A percentile compares a stretch with the other conserved stretches of the same genome.
Conservation (phyloP, 2,329 filamentous ascomycete genomes). For the Macroventuria anomochaeta region DNA sequence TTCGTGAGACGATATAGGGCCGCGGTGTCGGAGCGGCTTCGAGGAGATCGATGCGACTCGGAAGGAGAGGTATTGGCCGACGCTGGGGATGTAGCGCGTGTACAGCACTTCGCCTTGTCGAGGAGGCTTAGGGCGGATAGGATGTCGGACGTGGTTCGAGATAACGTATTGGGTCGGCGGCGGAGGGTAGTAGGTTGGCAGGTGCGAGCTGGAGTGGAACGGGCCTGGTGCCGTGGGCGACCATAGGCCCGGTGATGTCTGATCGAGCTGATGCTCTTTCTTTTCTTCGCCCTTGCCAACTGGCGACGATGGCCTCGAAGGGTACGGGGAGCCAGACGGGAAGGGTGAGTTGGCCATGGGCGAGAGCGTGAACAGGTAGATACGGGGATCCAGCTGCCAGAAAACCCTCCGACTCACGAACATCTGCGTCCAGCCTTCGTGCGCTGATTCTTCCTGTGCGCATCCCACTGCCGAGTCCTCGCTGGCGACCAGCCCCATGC, state of each 20-base stretch:
- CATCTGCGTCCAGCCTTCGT: constrained; percentile 76
- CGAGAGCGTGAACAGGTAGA: constrained; percentile 86
- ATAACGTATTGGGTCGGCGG: constrained; percentile 80
- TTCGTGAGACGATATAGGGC: constrained; percentile 54
- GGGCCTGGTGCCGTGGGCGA: constrained; percentile 63
- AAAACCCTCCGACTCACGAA: constrained; percentile 82
- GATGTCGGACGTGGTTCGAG: constrained; percentile 81
- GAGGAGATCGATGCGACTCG: constrained; percentile 77
- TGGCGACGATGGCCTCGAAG: constrained; percentile 60
- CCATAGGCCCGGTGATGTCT: constrained; percentile 45
- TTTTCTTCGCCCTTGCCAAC: constrained; percentile 35
- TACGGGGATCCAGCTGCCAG: constrained; percentile 87
- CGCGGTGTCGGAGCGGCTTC: constrained; percentile 68
- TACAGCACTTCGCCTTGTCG: constrained; percentile 93
- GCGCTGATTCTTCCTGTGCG: constrained; percentile 65
- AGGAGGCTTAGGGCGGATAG: constrained; percentile 84
- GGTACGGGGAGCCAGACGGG: constrained; percentile 57
- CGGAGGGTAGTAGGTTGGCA: constrained; percentile 91
- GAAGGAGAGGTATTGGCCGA: constrained; percentile 86
- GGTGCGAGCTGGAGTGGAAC: constrained; percentile 80
- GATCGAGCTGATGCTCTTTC: constrained; percentile 40
- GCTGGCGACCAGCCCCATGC: constrained; percentile 84
- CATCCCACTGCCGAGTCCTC: constrained; percentile 77
- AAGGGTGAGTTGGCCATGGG: constrained; percentile 62
- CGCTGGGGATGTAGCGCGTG: constrained; percentile 80